Percentiles rank a stretch among this genome's conserved stretches.
Evolutionary conservation across 106 monocot species (phyloP).

Genomic region (Dioscorea dumetorum): DNA sequence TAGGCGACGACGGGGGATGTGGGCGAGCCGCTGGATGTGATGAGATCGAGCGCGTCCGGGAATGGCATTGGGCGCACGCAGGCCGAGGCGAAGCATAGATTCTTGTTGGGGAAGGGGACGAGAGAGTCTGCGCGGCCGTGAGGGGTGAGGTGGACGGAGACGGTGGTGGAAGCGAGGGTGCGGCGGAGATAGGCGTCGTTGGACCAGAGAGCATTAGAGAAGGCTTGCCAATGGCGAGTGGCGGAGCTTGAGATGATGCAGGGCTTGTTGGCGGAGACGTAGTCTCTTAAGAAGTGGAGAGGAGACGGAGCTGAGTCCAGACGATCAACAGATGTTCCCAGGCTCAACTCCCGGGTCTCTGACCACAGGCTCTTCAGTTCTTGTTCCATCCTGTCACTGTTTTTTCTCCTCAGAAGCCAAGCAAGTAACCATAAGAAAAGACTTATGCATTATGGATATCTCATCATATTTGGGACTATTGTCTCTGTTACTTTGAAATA

Average conservation of each 20-base stretch:
- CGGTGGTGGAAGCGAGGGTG: conserved; percentile 25
- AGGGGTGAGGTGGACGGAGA: conserved; percentile 92
- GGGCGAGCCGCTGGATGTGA: conserved; percentile 14
- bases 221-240: conserved; percentile 57
- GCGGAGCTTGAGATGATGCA: conserved; percentile 63
- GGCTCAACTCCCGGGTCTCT: conserved; percentile 61
- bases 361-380: conserved; percentile 35
- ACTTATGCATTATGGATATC: no score
- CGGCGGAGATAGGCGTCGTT: conserved; percentile 49
- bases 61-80: conserved; percentile 38
- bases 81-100: conserved; percentile 67
- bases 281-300: conserved; percentile 62
- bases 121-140: conserved; percentile 88
- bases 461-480: no score
- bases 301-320: conserved; percentile 53
- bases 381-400: conserved; percentile 10
- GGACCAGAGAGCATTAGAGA: conserved; percentile 48
- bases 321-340: conserved; percentile 32
- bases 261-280: conserved; percentile 64
- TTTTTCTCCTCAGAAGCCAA: no score
- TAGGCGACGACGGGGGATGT: conserved; percentile 50
- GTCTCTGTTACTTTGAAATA: no score
- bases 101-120: conserved; percentile 7
- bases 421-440: no score
- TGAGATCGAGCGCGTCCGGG: conserved; percentile 28